These are phyloP conservation scores for Alternaria sp. DNA, from an alignment of 2,329 filamentous ascomycete species.

Conservation along the genomic window DNA sequence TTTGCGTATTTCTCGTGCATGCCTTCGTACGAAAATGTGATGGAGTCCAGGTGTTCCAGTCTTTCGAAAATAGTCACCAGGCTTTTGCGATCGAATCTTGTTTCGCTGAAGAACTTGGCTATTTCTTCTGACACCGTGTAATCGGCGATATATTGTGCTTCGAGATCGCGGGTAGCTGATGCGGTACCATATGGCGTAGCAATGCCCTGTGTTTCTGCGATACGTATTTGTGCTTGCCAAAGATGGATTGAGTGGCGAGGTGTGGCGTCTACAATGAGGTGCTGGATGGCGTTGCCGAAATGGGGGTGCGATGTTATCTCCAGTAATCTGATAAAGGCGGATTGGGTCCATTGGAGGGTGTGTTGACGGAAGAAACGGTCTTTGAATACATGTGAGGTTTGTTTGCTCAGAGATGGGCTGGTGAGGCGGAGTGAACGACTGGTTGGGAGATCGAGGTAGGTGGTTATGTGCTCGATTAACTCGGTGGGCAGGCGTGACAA, in stretches of 20 bases:
- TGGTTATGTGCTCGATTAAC: conserved; percentile 27
- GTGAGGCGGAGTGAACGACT: conserved; percentile 29
- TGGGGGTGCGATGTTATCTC: conserved; percentile 20
- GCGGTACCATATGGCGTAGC: background rate
- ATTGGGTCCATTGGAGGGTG: conserved; percentile 24
- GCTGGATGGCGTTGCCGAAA: conserved; percentile 22
- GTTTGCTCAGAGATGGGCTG: conserved; percentile 17
- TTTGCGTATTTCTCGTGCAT: conserved; percentile 20
- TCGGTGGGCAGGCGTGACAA: conserved; percentile 29
- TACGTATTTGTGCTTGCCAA: conserved; percentile 26
- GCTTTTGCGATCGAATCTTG: conserved; percentile 28
- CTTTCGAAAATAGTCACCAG: conserved; percentile 24
- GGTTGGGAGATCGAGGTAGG: conserved; percentile 21
- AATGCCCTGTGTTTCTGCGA: conserved; percentile 10
- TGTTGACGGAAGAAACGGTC: conserved; percentile 30
- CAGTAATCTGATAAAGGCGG: conserved; percentile 19
- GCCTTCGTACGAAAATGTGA: conserved; percentile 20
- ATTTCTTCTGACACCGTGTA: conserved; percentile 13
- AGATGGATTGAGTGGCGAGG: conserved; percentile 29
- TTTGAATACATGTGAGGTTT: conserved; percentile 25
- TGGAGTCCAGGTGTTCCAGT: conserved; percentile 3
- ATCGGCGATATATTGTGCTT: conserved; percentile 2
- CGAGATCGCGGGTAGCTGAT: background rate
- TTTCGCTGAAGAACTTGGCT: conserved; percentile 34
- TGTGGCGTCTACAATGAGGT: conserved; percentile 37